Evolutionary conservation across 331 rosid species (phyloP), one percentile per base, ranked within the genome.

Genomic region (Quercus phellos): DNA sequence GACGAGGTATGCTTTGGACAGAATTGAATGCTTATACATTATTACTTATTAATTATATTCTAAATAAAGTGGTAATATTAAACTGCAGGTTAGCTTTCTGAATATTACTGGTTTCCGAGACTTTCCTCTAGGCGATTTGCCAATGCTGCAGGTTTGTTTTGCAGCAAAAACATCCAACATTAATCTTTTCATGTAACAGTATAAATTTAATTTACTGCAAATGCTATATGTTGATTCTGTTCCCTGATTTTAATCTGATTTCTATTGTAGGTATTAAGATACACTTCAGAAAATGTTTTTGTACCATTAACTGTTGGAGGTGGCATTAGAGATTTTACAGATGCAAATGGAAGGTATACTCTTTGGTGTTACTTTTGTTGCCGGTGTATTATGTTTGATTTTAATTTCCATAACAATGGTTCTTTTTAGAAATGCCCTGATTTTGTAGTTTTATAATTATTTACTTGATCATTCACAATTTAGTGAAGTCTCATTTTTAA

Each of bases 231-330:
- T 76, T 21, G 26, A 54, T 68, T 24, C 60, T 12, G 70, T 74
- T 26, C 24, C 42, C 16, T 56, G 56, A 24, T 74, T 73, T 80
- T 77, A 29, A 70, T 63, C 50, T 51, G 8, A 56, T 70, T 74
- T 42, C 67, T 43, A 24, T 87, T 82, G 29, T 74, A 95, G 99
- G 96, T 93, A 55, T 84, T 95, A 84, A 89, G 90, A 83, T 88
- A 82, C 82, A 79, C 98, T 58, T 95, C 98, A 64, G 97, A 91
- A 88, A 95, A 93, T 85, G 96, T 95, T 75, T 95, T 95, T 83
- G 99, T 95, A 72, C 99, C 98, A 55, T 82, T 95, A 83, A 95
- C 98, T 61, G 98, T 95, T 77, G 98, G 99, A 18, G 99, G 98
- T 53, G 99, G 99, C 76, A 93, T 95, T 76, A 93, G 96, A 88